phyloP scores from a whole-genome alignment of 192 early-diverging fungal species.

The Oehlia diaphana region DNA sequence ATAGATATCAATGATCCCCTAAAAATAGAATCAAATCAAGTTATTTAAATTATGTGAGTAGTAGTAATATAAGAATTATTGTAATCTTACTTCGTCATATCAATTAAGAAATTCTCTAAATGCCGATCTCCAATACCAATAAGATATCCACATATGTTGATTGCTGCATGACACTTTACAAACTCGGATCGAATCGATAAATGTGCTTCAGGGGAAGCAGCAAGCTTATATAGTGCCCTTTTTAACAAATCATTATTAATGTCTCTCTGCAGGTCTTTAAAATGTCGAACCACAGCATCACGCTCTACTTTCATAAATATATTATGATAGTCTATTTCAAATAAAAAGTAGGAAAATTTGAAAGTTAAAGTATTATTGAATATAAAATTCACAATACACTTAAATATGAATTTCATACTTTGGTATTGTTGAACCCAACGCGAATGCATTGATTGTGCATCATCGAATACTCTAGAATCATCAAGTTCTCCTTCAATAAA shows the following conservation, averaged over 20 bases:
- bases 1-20: slow-evolving; percentile 70
- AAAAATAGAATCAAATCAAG: slow-evolving; percentile 31
- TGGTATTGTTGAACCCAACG: slow-evolving; percentile 50
- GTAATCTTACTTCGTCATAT: slow-evolving; percentile 28
- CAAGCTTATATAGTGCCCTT: slow-evolving; percentile 57
- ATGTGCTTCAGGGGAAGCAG: slow-evolving; percentile 72
- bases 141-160: slow-evolving; percentile 60
- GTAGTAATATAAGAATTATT: neutral
- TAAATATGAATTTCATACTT: slow-evolving; percentile 48
- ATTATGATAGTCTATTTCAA: slow-evolving; percentile 52
- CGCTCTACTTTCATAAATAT: slow-evolving; percentile 51
- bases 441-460: slow-evolving; percentile 45
- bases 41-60: neutral
- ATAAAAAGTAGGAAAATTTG: neutral
- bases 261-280: slow-evolving; percentile 41
- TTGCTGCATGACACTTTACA: slow-evolving; percentile 65
- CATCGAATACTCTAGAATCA: slow-evolving; percentile 43
- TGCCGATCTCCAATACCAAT: slow-evolving; percentile 75
- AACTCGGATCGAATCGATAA: slow-evolving; percentile 67
- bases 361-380: neutral
- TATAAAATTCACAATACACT: neutral
- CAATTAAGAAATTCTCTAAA: slow-evolving; percentile 74
- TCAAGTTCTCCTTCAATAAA: slow-evolving; percentile 57
- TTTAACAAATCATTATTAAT: slow-evolving; percentile 51
- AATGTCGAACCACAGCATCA: slow-evolving; percentile 51